Base-by-base conservation (phyloP, 129 eudicot genomes). In the Glebionis coronaria region DNA sequence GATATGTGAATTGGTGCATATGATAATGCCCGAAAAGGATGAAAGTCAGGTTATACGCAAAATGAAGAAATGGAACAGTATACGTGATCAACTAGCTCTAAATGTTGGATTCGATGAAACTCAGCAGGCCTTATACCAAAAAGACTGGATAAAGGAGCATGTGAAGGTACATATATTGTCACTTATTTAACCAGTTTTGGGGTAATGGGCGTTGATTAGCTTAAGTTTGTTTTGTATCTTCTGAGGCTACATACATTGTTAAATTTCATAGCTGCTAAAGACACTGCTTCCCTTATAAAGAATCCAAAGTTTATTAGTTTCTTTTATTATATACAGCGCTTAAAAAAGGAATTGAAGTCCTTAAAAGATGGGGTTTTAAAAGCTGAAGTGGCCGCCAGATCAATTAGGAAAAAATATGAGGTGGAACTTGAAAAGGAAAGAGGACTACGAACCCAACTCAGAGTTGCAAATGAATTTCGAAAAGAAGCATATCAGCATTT, bases 21-120 rank as follows among this genome's bases (percentile, higher is more conserved):
- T 60, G 74, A 85, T 85, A 19, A 66, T 79, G 71, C 80, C 73
- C 35, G 85, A 83, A 58, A 72, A 78, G 45, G 90, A 89, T 61
- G 90, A 85, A 73, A 85, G 81, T 18, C 73, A 70, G 23, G 31
- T 83, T 31, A 75, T 81, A 70, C 82, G 79, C 38, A 82, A 89
- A 77, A 85, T 89, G 59, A 83, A 83, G 65, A 84, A 74, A 58
- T 63, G 79, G 77, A 89, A 77, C 68, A 73, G 73, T 23, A 75
- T 68, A 25, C 80, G 85, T 1, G 82, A 72, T 15, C 78, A 80
- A 35, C 71, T 82, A 25, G 62, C 76, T 8, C 79, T 82, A 47
- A 81, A 80, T 63, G 63, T 83, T 74, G 83, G 79, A 8, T 81
- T 71, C 76, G 82, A 83, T 35, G 87, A 83, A 76, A 63, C 79